These are phyloP conservation scores for Ustilago xerochloae DNA, from an alignment of 1,284 basidiomycete species.

Conservation along the genomic window DNA sequence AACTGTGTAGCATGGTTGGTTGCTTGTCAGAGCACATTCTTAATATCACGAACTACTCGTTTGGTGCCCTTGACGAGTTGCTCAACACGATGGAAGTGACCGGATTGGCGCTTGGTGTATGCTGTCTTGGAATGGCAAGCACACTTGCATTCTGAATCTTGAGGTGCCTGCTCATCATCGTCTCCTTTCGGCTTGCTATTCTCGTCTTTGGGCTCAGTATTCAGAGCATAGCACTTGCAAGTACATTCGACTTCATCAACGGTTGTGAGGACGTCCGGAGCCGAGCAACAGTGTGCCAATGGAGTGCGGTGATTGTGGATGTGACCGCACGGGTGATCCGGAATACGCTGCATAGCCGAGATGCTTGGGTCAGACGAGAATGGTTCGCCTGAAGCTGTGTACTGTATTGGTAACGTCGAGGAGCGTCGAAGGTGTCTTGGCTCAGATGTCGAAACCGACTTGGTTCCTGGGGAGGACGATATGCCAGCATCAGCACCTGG, in stretches of 20 bases:
- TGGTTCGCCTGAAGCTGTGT: conserved; percentile 24
- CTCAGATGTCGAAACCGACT: neutral
- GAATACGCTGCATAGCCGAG: conserved; percentile 47
- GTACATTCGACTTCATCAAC: conserved; percentile 1
- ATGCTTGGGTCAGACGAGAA: conserved; percentile 39
- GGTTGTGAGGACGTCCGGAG: conserved; percentile 8
- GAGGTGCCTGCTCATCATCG: no score
- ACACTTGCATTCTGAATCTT: conserved; percentile 11
- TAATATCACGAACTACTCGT: conserved; percentile 38
- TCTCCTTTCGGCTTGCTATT: neutral
- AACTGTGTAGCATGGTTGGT: neutral
- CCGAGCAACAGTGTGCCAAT: conserved; percentile 24
- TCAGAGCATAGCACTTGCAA: conserved; percentile 4
- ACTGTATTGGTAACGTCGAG: conserved; percentile 21
- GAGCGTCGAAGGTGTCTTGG: conserved; percentile 1
- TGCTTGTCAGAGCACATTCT: conserved; percentile 31
- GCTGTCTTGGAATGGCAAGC: conserved; percentile 8
- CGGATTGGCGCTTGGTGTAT: conserved; percentile 13
- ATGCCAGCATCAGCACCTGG: neutral
- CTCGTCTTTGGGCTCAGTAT: neutral
- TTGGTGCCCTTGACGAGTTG: conserved; percentile 46
- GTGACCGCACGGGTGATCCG: conserved; percentile 26
- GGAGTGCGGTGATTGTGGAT: neutral
- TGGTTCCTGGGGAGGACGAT: neutral
- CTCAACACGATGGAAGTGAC: conserved; percentile 41